Percentiles rank a stretch among this genome's conserved stretches.
Evolutionary conservation across 2,329 filamentous ascomycete species (phyloP).

Genomic region (Ophiosphaerella korrae): DNA sequence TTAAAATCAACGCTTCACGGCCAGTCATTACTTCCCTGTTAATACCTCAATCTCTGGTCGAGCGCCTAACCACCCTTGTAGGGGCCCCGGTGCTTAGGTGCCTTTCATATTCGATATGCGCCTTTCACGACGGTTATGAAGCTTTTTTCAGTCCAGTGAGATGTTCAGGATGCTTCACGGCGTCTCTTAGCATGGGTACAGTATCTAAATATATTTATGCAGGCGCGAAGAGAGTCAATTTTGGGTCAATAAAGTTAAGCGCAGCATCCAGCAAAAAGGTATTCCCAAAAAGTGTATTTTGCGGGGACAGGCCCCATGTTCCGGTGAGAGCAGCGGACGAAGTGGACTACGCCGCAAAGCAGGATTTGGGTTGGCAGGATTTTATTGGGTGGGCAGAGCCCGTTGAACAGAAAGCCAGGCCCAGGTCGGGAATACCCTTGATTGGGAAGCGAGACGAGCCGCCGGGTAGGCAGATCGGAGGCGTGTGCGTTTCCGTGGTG

Average conservation of each 20-base stretch:
- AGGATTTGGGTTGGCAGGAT: not conserved
- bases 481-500: constrained; percentile 9
- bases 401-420: not conserved
- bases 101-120: no score
- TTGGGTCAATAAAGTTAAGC: not conserved
- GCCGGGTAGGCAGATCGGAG: constrained; percentile 13
- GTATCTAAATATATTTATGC: no score
- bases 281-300: not conserved
- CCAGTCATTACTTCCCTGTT: no score
- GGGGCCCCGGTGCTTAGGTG: no score
- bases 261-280: not conserved
- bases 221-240: no score
- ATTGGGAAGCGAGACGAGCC: constrained; percentile 21
- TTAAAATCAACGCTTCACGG: no score
- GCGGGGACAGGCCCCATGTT: not conserved
- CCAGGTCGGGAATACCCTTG: constrained; percentile 3
- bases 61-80: no score
- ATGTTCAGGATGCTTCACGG: no score
- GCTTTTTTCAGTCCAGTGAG: no score
- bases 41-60: no score
- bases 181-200: no score
- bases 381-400: not conserved
- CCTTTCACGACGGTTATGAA: no score
- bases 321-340: not conserved
- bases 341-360: not conserved